Conservation (phyloP, 305 asterid genomes). For the Solanum aculeatissimum region DNA sequence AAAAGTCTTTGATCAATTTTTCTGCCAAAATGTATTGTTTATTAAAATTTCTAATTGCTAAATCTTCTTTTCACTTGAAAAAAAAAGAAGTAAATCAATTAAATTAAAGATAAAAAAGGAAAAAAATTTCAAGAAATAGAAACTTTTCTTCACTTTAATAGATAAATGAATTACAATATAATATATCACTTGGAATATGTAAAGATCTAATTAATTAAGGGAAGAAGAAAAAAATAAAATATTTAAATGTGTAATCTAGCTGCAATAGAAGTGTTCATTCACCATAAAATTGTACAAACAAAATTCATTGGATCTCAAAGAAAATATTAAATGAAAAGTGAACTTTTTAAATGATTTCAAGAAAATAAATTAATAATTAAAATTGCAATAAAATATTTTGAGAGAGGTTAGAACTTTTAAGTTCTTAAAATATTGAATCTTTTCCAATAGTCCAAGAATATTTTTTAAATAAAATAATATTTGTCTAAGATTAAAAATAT, state of each 20-base stretch:
- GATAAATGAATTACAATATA: not conserved
- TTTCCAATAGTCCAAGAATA: no score
- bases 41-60: not conserved
- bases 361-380: not conserved
- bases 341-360: not conserved
- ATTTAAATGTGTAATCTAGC: not conserved
- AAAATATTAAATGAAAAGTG: not conserved
- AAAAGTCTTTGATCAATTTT: not conserved
- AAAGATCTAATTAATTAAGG: not conserved
- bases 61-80: not conserved
- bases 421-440: no score
- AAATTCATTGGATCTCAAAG: not conserved
- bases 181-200: not conserved
- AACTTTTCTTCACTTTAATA: not conserved
- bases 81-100: not conserved
- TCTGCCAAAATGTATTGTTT: not conserved
- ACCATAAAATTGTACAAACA: not conserved
- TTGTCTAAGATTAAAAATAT: no score
- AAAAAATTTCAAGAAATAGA: not conserved
- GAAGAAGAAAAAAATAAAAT: not conserved
- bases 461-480: no score
- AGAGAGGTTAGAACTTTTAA: no score
- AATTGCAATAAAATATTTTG: no score
- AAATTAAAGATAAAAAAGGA: not conserved
- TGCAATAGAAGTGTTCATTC: not conserved